Percentiles rank a stretch among this genome's conserved stretches.
phyloP scores from a whole-genome alignment of 2,329 filamentous ascomycete genomes.

The Reticulascus tulasneorum region DNA sequence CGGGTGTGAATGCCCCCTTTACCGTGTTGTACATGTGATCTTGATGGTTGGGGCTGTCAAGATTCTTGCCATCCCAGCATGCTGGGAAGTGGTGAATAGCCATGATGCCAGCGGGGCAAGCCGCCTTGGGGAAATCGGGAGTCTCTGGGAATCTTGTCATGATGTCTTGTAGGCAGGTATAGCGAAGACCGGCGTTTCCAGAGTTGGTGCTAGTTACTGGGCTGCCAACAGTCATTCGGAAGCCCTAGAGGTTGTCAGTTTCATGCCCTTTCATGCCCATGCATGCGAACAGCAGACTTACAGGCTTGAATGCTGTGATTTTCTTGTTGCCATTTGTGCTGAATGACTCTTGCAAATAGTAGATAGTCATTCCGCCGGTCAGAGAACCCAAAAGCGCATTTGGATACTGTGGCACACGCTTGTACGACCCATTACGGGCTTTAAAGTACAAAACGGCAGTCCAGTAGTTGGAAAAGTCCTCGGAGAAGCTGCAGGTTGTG shows the following conservation, averaged over 20 bases:
- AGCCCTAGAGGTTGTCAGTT: no score
- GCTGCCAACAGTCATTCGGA: slow-evolving; percentile 63
- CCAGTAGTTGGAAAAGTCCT: slow-evolving; percentile 67
- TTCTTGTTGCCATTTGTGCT: slow-evolving; percentile 21
- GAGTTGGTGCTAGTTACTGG: slow-evolving; percentile 34
- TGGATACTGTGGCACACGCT: slow-evolving; percentile 31
- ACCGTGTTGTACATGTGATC: slow-evolving; percentile 7
- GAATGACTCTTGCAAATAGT: slow-evolving; percentile 39
- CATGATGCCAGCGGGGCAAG: slow-evolving; percentile 59
- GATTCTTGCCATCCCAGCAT: slow-evolving; percentile 13
- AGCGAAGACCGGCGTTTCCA: slow-evolving; percentile 50
- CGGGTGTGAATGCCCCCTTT: slow-evolving; percentile 5
- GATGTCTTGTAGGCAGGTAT: slow-evolving; percentile 54
- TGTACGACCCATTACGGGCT: slow-evolving; percentile 51
- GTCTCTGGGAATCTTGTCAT: slow-evolving; percentile 38
- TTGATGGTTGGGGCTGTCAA: slow-evolving; percentile 9
- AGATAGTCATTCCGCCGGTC: slow-evolving; percentile 37
- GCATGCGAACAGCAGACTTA: slow-evolving; percentile 50
- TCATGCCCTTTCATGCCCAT: no score
- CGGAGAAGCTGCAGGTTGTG: slow-evolving; percentile 58
- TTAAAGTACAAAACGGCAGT: slow-evolving; percentile 52
- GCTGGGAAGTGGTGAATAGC: slow-evolving; percentile 50
- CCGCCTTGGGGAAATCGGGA: slow-evolving; percentile 47
- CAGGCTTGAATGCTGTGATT: slow-evolving; percentile 26
- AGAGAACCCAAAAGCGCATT: no score